Percentiles rank a stretch among this genome's conserved stretches.
These are phyloP conservation scores for Omphalotus olearius DNA, from an alignment of 1,284 basidiomycete species.

Conservation along the genomic window DNA sequence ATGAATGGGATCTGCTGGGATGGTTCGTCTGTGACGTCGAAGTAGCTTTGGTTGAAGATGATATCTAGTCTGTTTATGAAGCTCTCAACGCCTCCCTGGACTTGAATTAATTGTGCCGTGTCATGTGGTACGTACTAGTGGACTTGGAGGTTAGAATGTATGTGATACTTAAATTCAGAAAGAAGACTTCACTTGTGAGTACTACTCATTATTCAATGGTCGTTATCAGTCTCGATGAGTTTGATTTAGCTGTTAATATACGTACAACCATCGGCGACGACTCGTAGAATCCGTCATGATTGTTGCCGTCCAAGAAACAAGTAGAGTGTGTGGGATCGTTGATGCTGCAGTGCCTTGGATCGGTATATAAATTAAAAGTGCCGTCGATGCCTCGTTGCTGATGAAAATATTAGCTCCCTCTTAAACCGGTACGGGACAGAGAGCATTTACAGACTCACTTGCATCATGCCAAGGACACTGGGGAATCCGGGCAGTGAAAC, in stretches of 20 bases:
- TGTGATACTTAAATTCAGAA: not conserved
- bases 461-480: slow-evolving; percentile 45
- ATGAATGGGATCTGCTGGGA: slow-evolving; percentile 62
- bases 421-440: no score
- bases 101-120: slow-evolving; percentile 22
- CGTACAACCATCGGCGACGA: slow-evolving; percentile 55
- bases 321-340: slow-evolving; percentile 12
- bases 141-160: not conserved
- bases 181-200: slow-evolving; percentile 36
- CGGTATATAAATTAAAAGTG: slow-evolving; percentile 53
- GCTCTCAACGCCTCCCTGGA: slow-evolving; percentile 47
- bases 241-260: slow-evolving; percentile 5
- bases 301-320: slow-evolving; percentile 49
- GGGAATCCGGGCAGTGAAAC: slow-evolving; percentile 44
- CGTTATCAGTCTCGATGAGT: not conserved
- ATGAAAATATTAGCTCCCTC: no score
- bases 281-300: slow-evolving; percentile 63
- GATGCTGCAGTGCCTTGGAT: slow-evolving; percentile 48
- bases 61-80: slow-evolving; percentile 53
- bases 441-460: slow-evolving; percentile 29
- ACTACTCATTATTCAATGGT: slow-evolving; percentile 29
- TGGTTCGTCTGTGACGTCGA: slow-evolving; percentile 55
- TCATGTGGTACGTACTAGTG: slow-evolving; percentile 57
- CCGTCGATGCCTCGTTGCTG: slow-evolving; percentile 58
- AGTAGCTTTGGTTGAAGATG: slow-evolving; percentile 51